Conservation (phyloP, 495 filamentous ascomycete genomes). For the Staphylotrichum longicolle region DNA sequence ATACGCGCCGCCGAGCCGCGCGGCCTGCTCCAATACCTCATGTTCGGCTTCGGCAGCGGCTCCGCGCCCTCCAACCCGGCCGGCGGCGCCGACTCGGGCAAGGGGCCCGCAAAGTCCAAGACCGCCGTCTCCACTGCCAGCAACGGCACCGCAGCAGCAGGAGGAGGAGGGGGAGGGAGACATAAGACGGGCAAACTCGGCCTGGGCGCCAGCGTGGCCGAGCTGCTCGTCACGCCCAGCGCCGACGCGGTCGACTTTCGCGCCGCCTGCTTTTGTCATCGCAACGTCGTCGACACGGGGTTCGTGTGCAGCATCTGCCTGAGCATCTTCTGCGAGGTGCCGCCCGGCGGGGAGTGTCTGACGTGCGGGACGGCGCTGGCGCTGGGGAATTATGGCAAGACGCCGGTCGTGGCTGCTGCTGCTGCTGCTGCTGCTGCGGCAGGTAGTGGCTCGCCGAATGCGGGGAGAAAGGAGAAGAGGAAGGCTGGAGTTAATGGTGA, state of each 20-base stretch:
- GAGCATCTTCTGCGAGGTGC: slow-evolving; percentile 61
- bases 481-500: slow-evolving; percentile 21
- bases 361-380: slow-evolving; percentile 88
- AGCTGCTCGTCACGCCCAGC: slow-evolving; percentile 67
- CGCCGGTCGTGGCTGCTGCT: slow-evolving; percentile 67
- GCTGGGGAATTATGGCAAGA: slow-evolving; percentile 68
- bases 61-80: slow-evolving; percentile 22
- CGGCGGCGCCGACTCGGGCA: slow-evolving; percentile 1
- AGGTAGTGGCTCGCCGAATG: slow-evolving; percentile 4
- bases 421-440: slow-evolving; percentile 18
- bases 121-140: slow-evolving; percentile 48
- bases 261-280: slow-evolving; percentile 95
- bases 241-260: slow-evolving; percentile 92
- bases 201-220: slow-evolving; percentile 23
- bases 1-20: slow-evolving; percentile 61
- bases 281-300: slow-evolving; percentile 83
- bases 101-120: background rate
- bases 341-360: slow-evolving; percentile 64
- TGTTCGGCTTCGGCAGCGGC: slow-evolving; percentile 78
- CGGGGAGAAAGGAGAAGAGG: slow-evolving; percentile 36
- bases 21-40: slow-evolving; percentile 83
- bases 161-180: slow-evolving; percentile 45
- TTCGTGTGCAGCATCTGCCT: slow-evolving; percentile 96
- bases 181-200: slow-evolving; percentile 10
- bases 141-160: slow-evolving; percentile 16